phyloP scores from a whole-genome alignment of 1,284 basidiomycete species.

The Cryptococcus wingfieldii region DNA sequence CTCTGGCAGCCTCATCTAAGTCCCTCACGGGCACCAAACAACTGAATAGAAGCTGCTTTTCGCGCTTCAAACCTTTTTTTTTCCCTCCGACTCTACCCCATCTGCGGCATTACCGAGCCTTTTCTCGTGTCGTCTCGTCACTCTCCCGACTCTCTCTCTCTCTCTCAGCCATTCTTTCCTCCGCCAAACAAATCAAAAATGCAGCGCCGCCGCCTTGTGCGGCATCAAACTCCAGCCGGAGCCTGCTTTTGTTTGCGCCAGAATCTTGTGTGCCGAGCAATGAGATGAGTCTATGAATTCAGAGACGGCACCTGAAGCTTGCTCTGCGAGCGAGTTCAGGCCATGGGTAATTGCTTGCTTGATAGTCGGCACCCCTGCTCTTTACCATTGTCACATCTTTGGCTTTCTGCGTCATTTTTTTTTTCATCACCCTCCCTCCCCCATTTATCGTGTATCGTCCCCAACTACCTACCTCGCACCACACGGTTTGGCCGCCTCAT shows the following conservation, averaged over 20 bases:
- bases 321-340: conserved; percentile 42
- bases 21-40: conserved; percentile 10
- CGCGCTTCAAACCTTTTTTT: conserved; percentile 26
- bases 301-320: conserved; percentile 22
- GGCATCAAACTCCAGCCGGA: conserved; percentile 15
- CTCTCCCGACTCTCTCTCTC: not conserved
- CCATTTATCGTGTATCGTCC: not conserved
- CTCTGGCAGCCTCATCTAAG: conserved; percentile 39
- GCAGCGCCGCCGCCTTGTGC: conserved; percentile 43
- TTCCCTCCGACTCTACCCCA: conserved; percentile 35
- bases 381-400: not conserved
- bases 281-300: not conserved
- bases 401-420: conserved; percentile 3
- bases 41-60: conserved; percentile 38
- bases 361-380: conserved; percentile 38
- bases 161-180: conserved; percentile 9
- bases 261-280: conserved; percentile 8
- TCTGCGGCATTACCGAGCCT: conserved; percentile 31
- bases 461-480: not conserved
- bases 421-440: not conserved
- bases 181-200: conserved; percentile 32
- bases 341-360: conserved; percentile 40
- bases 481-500: conserved; percentile 46
- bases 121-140: not conserved
- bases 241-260: not conserved